Conservation (phyloP, 441 rosid species). For the Omphalea diandra region DNA sequence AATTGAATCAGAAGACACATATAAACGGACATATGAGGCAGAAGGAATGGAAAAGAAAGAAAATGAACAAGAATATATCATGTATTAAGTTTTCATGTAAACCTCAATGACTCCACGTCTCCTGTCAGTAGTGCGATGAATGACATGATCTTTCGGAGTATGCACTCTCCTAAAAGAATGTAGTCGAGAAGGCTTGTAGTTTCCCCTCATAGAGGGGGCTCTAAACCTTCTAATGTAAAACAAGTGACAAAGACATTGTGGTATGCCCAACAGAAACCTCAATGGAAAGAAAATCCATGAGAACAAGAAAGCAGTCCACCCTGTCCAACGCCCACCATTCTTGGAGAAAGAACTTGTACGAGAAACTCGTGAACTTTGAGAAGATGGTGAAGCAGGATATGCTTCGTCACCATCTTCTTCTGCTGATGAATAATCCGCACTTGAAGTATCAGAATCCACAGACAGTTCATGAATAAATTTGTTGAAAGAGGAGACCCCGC, state of each 20-base stretch:
- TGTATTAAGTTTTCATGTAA: slow-evolving; percentile 23
- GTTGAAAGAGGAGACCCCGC: slow-evolving; percentile 98
- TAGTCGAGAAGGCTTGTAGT: slow-evolving; percentile 36
- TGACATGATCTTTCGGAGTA: slow-evolving; percentile 57
- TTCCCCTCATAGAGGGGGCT: slow-evolving; percentile 34
- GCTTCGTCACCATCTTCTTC: slow-evolving; percentile 67
- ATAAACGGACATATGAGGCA: neutral
- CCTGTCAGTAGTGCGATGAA: slow-evolving; percentile 76
- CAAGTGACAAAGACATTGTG: slow-evolving; percentile 39
- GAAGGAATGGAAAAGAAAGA: slow-evolving; percentile 1
- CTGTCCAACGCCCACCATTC: slow-evolving; percentile 38
- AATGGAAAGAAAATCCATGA: slow-evolving; percentile 67
- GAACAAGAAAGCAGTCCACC: slow-evolving; percentile 50
- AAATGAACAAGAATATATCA: slow-evolving; percentile 1
- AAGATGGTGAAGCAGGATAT: slow-evolving; percentile 65
- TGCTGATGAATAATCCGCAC: slow-evolving; percentile 72
- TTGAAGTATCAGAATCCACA: slow-evolving; percentile 73
- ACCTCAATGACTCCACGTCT: slow-evolving; percentile 99
- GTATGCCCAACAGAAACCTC: slow-evolving; percentile 55
- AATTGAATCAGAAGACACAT: slow-evolving; percentile 8
- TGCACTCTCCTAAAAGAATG: slow-evolving; percentile 42
- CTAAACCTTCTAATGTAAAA: slow-evolving; percentile 36
- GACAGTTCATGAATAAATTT: slow-evolving; percentile 92
- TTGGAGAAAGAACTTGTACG: slow-evolving; percentile 45
- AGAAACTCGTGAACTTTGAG: slow-evolving; percentile 69